A percentile compares a stretch with the other conserved stretches of the same genome.
phyloP scores from a whole-genome alignment of 2,329 filamentous ascomycete species.

The Trichophyton rubrum region DNA sequence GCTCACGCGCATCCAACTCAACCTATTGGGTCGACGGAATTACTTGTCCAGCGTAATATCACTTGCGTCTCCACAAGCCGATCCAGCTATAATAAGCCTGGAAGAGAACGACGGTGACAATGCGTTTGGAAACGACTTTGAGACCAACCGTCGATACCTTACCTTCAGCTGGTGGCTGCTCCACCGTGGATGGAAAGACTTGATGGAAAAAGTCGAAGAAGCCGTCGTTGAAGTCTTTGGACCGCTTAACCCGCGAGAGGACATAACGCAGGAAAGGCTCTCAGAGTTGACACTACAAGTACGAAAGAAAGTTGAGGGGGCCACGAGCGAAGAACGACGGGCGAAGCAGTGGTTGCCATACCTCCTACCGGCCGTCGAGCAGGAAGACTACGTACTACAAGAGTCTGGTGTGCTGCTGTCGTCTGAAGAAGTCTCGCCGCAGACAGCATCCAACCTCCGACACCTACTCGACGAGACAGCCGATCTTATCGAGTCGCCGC shows the following conservation, averaged over 20 bases:
- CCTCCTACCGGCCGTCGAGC: constrained; percentile 63
- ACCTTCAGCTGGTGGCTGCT: constrained; percentile 98
- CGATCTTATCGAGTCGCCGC: constrained; percentile 86
- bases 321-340: constrained; percentile 50
- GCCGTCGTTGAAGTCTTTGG: constrained; percentile 85
- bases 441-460: constrained; percentile 47
- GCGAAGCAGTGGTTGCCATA: constrained; percentile 65
- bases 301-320: constrained; percentile 70
- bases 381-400: constrained; percentile 71
- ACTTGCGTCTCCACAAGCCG: constrained; percentile 61
- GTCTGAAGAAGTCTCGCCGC: constrained; percentile 20
- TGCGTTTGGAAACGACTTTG: constrained; percentile 81
- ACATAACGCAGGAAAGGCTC: constrained; percentile 68
- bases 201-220: constrained; percentile 69
- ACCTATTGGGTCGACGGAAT: constrained; percentile 86
- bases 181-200: constrained; percentile 73
- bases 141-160: constrained; percentile 87
- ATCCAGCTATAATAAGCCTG: constrained; percentile 66
- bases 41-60: constrained; percentile 94
- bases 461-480: constrained; percentile 89
- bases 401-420: constrained; percentile 62
- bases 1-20: constrained; percentile 88
- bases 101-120: constrained; percentile 91
- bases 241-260: constrained; percentile 74
- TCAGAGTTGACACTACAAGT: constrained; percentile 72